Conservation (phyloP, 192 early-diverging fungal species). For the Allomyces macrogynus region DNA sequence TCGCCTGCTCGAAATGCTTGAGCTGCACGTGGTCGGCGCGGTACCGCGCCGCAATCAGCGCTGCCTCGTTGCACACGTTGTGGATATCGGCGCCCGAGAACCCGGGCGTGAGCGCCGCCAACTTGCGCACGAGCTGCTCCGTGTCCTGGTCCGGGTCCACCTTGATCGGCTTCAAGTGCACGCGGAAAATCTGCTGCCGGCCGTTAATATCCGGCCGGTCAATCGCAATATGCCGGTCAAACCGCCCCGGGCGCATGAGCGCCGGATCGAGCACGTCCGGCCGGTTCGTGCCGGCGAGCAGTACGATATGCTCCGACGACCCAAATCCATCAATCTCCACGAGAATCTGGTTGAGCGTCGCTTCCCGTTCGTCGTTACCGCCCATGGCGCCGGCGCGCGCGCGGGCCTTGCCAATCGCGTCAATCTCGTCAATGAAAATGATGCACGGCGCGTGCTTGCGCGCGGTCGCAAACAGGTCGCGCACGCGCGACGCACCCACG, state of each 20-base stretch:
- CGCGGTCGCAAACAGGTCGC: conserved; percentile 90
- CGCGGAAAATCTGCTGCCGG: conserved; percentile 85
- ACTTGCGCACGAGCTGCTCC: conserved; percentile 52
- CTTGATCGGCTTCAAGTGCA: conserved; percentile 81
- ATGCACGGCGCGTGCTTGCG: conserved; percentile 97
- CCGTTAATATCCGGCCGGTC: conserved; percentile 95
- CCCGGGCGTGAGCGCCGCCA: conserved; percentile 90
- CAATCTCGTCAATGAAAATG: conserved; percentile 99
- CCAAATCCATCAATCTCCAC: conserved; percentile 99
- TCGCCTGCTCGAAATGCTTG: conserved; percentile 88
- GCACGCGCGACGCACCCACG: conserved; percentile 74
- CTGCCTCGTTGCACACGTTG: conserved; percentile 98
- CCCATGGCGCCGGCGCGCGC: conserved; percentile 67
- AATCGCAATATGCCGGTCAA: conserved; percentile 94
- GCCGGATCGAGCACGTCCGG: conserved; percentile 94
- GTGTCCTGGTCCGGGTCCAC: conserved; percentile 55
- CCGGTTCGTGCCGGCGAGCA: conserved; percentile 92
- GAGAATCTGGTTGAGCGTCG: conserved; percentile 87
- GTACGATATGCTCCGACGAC: conserved; percentile 71
- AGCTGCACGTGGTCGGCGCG: conserved; percentile 55
- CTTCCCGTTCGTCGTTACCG: conserved; percentile 95
- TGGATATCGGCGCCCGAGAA: conserved; percentile 95
- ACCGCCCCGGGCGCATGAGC: conserved; percentile 88
- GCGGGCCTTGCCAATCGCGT: conserved; percentile 96
- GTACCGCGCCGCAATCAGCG: conserved; percentile 82